Conservation (phyloP, 1,284 basidiomycete genomes). For the Inonotus hispidus region DNA sequence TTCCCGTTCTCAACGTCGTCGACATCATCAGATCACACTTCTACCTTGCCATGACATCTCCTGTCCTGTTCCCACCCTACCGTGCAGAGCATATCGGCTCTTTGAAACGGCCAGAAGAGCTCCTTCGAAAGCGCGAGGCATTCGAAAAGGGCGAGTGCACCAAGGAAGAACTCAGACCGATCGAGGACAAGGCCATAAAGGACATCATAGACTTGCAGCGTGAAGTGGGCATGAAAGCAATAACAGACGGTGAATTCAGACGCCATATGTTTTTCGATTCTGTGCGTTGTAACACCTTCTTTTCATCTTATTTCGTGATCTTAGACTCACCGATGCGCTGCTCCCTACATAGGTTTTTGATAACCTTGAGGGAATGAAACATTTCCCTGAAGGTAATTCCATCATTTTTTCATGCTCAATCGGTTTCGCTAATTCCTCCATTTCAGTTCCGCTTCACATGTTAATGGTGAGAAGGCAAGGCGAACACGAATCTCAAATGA, state of each 20-base stretch:
- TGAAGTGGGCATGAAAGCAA: conserved; percentile 36
- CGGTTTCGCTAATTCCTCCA: conserved; percentile 34
- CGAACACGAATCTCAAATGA: background rate
- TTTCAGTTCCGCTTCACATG: conserved; percentile 32
- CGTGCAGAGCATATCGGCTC: conserved; percentile 41
- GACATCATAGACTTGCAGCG: conserved; percentile 39
- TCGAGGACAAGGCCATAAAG: conserved; percentile 43
- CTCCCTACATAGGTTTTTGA: conserved; percentile 60
- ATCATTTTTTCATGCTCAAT: conserved; percentile 36
- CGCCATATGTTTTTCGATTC: background rate
- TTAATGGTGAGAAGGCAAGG: conserved; percentile 30
- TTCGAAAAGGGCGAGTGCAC: conserved; percentile 32
- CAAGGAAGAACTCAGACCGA: conserved; percentile 32
- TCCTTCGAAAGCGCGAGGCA: conserved; percentile 37
- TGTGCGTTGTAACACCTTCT: background rate
- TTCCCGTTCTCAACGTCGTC: background rate
- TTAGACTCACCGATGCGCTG: conserved; percentile 20
- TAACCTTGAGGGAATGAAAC: conserved; percentile 57
- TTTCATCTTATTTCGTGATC: background rate
- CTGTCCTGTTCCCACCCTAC: conserved; percentile 29
- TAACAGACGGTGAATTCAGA: conserved; percentile 46
- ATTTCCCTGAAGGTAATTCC: conserved; percentile 44
- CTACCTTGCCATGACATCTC: conserved; percentile 3
- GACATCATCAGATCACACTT: background rate
- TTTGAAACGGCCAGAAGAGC: conserved; percentile 38